These are phyloP conservation scores for Suhomyces anneliseae DNA, from an alignment of 1,139 yeast genomes.

Conservation along the genomic window DNA sequence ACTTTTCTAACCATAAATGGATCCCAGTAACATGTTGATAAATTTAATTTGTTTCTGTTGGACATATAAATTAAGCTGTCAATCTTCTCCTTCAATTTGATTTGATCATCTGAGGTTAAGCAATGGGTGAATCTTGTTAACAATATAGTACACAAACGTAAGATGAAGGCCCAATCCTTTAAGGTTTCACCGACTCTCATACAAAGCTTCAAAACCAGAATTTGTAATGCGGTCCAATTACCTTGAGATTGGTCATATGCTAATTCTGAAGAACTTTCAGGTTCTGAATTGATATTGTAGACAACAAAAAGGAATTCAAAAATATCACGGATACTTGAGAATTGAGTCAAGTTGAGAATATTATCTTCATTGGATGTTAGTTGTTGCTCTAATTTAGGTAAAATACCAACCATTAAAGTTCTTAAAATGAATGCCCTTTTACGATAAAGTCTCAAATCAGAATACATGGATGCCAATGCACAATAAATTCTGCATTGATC, in stretches of 20 bases:
- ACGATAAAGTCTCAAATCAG: constrained; percentile 59
- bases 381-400: constrained; percentile 38
- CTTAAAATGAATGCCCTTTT: constrained; percentile 72
- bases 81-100: constrained; percentile 28
- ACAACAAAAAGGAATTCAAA: constrained; percentile 40
- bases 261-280: constrained; percentile 26
- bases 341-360: constrained; percentile 6
- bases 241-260: constrained; percentile 26
- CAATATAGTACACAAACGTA: constrained; percentile 51
- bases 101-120: constrained; percentile 39
- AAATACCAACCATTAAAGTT: constrained; percentile 52
- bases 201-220: constrained; percentile 56
- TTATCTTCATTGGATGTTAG: not conserved
- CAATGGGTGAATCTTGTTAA: constrained; percentile 57
- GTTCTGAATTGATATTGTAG: constrained; percentile 40
- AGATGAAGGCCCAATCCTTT: constrained; percentile 46
- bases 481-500: constrained; percentile 65
- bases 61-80: constrained; percentile 22
- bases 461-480: constrained; percentile 64
- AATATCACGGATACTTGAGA: constrained; percentile 25
- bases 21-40: constrained; percentile 61
- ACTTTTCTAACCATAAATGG: constrained; percentile 61
- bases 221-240: constrained; percentile 59
- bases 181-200: constrained; percentile 53
- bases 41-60: constrained; percentile 17